These are phyloP conservation scores for Hirsutella minnesotensis DNA, from an alignment of 2,329 filamentous ascomycete species.

Conservation along the genomic window DNA sequence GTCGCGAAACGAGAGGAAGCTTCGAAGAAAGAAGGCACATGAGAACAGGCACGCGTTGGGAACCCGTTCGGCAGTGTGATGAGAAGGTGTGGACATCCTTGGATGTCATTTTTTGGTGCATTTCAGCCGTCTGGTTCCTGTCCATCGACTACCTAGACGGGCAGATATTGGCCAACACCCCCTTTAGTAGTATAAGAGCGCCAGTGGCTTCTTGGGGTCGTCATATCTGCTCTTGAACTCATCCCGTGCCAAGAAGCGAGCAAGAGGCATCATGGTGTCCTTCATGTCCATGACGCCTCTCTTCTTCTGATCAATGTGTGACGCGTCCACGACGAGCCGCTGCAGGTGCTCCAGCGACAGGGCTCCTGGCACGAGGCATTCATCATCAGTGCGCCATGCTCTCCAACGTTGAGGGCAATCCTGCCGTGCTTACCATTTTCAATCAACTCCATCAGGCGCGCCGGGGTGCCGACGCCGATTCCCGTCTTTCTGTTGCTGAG, in stretches of 20 bases:
- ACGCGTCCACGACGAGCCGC: conserved; percentile 79
- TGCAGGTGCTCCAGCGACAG: conserved; percentile 61
- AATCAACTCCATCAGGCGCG: conserved; percentile 69
- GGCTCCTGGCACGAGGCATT: conserved; percentile 34
- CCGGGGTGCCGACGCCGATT: conserved; percentile 83
- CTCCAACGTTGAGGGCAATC: not conserved
- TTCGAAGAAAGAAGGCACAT: too few relatives aligned
- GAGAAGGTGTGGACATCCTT: too few relatives aligned
- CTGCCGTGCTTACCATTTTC: conserved; percentile 51
- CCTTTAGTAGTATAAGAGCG: conserved; percentile 52
- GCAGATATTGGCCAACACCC: too few relatives aligned
- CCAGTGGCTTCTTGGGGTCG: conserved; percentile 43
- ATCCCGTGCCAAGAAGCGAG: conserved; percentile 57
- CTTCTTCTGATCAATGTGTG: conserved; percentile 91
- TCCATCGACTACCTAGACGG: too few relatives aligned
- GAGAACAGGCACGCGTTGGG: too few relatives aligned
- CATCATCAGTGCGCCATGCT: not conserved
- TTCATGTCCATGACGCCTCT: conserved; percentile 90
- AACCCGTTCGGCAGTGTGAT: too few relatives aligned
- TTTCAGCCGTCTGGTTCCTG: too few relatives aligned
- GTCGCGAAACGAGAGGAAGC: too few relatives aligned
- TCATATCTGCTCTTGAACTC: conserved; percentile 62
- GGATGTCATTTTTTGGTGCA: too few relatives aligned
- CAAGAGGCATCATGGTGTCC: conserved; percentile 73
- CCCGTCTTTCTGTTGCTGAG: conserved; percentile 61